Evolutionary conservation across 208 protist genomes (phyloP).

Genomic region (Herpetomonas muscarum): DNA sequence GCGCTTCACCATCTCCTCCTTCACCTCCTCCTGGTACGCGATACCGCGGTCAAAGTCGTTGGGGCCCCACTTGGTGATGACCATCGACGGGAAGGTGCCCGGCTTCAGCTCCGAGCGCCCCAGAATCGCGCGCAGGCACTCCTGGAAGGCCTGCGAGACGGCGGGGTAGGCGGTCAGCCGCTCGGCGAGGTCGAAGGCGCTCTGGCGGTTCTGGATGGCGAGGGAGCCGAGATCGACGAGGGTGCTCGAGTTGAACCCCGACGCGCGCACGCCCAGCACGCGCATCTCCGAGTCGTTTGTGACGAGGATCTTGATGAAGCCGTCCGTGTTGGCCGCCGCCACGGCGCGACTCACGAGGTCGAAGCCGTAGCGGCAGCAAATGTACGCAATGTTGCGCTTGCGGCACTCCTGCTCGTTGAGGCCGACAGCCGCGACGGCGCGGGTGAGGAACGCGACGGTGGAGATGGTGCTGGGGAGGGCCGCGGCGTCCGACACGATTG

Average conservation of each 20-base stretch:
- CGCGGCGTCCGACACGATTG: slow-evolving; percentile 6
- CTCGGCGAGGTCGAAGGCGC: slow-evolving; percentile 54
- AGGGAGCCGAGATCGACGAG: slow-evolving; percentile 67
- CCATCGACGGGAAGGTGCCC: slow-evolving; percentile 32
- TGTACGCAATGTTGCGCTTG: slow-evolving; percentile 53
- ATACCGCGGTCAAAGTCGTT: slow-evolving; percentile 39
- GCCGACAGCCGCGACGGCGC: slow-evolving; percentile 50
- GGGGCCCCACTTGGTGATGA: slow-evolving; percentile 61
- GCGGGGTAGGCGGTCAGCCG: slow-evolving; percentile 75
- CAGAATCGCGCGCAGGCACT: slow-evolving; percentile 74
- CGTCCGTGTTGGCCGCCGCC: slow-evolving; percentile 52
- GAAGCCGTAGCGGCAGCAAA: slow-evolving; percentile 48
- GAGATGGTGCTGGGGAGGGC: slow-evolving; percentile 32
- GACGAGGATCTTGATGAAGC: slow-evolving; percentile 82
- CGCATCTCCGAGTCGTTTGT: slow-evolving; percentile 43
- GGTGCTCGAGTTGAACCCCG: slow-evolving; percentile 61
- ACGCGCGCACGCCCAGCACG: slow-evolving; percentile 61
- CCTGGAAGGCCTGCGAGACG: slow-evolving; percentile 76
- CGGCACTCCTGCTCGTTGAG: slow-evolving; percentile 69
- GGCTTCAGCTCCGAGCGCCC: slow-evolving; percentile 53
- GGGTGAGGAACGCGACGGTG: slow-evolving; percentile 46
- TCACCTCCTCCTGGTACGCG: slow-evolving; percentile 25
- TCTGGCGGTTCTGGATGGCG: slow-evolving; percentile 55
- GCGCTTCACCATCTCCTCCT: neutral
- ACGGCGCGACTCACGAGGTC: slow-evolving; percentile 69